Evolutionary conservation across 2,329 filamentous ascomycete genomes (phyloP), one percentile per base, ranked within the genome.

Genomic region (Talaromyces atroroseus): DNA sequence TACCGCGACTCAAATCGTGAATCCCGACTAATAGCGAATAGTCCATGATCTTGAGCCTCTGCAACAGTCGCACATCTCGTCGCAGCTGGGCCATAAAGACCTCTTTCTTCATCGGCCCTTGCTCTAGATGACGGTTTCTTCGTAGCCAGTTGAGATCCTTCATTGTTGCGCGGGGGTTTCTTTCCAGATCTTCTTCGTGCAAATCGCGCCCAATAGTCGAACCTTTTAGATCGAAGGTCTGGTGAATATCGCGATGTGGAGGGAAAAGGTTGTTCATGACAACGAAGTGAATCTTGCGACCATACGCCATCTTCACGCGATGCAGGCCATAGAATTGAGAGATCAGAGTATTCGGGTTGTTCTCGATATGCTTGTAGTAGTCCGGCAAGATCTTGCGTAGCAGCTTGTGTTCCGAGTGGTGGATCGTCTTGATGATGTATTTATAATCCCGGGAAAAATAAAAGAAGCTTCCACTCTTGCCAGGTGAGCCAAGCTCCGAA

Each of bases 181-280:
- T 85, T 62, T 87, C 88, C 52, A 97, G 75, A 57, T 95, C 86
- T 48, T 95, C 90, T 71, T 97, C 94, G 65, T 79, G 87, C 71
- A 94, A 92, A 71, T 97, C 90, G 68, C 94, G 84, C 14, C 94
- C 94, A 63, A 97, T 85, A 0, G 92, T 97, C 6, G 94, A 97
- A 8, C 94, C 94, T 75, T 99, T 99, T 64, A 99, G 74, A 71
- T 99, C 94, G 68, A 96, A 99, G 2, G 92, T 99, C 67, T 90
- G 86, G 75, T 99, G 94, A 59, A 99, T 97, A 71, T 99, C 94
- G 64, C 92, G 85, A 75, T 99, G 94, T 6, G 94, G 92, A 12
- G 94, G 94, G 68, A 99, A 99, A 16, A 99, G 82, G 72, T 99
- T 99, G 79, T 99, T 99, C 94, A 99, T 99, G 69, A 99, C 92